These are phyloP conservation scores for Postia placenta DNA, from an alignment of 768 basidiomycete species.

Conservation along the genomic window DNA sequence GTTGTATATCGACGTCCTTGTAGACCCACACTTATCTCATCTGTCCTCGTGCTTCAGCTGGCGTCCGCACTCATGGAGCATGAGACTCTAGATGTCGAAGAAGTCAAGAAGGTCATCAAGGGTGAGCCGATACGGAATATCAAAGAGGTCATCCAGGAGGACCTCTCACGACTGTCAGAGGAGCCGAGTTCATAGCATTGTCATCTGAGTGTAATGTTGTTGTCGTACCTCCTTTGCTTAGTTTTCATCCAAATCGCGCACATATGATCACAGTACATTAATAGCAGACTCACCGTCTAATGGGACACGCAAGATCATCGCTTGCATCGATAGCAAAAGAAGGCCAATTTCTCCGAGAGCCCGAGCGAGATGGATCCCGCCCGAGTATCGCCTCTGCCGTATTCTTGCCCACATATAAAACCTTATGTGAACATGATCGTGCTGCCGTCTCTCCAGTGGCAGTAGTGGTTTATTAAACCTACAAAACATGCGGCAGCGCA, in stretches of 20 bases:
- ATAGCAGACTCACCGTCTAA: not conserved
- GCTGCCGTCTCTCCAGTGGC: too few relatives aligned
- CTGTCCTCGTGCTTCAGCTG: slow-evolving; percentile 42
- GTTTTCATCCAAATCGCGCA: not conserved
- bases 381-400: too few relatives aligned
- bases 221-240: not conserved
- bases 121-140: slow-evolving; percentile 76
- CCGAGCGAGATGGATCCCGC: not conserved
- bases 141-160: slow-evolving; percentile 58
- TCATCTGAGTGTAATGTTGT: not conserved
- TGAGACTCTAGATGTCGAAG: slow-evolving; percentile 84
- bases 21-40: not conserved
- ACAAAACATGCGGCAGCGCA: too few relatives aligned
- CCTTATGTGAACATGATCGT: too few relatives aligned
- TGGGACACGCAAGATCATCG: not conserved
- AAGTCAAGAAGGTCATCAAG: slow-evolving; percentile 80
- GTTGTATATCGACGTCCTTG: slow-evolving; percentile 14
- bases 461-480: too few relatives aligned
- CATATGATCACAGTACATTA: not conserved
- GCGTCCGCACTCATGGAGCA: slow-evolving; percentile 91
- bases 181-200: slow-evolving; percentile 8
- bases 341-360: too few relatives aligned
- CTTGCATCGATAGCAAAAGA: not conserved
- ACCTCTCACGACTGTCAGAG: slow-evolving; percentile 26
- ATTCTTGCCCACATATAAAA: too few relatives aligned